Percentiles rank a stretch among this genome's conserved stretches.
Evolutionary conservation across 2,329 filamentous ascomycete genomes (phyloP).

Genomic region (Cladophialophora carrionii): DNA sequence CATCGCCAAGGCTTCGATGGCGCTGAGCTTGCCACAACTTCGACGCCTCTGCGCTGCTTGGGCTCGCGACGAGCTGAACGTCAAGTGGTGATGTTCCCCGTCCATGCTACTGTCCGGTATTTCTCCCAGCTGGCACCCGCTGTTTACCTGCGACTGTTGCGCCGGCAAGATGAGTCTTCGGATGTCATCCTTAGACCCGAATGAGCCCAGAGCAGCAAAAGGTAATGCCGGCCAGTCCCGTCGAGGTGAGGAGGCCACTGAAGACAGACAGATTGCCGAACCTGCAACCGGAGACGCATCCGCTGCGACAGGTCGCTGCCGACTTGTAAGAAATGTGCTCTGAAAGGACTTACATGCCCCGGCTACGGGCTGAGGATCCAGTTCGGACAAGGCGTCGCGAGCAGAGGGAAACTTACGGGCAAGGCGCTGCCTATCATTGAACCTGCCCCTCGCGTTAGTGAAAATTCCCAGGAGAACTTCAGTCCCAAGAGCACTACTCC

Average conservation of each 20-base stretch:
- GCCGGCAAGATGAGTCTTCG: constrained; percentile 26
- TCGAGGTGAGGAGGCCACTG: background rate
- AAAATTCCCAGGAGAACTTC: background rate
- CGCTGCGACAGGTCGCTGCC: constrained; percentile 45
- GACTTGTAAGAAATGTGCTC: constrained; percentile 45
- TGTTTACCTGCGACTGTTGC: background rate
- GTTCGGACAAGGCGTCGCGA: constrained; percentile 44
- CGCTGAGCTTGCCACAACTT: background rate
- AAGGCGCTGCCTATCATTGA: constrained; percentile 34
- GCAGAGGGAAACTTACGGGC: constrained; percentile 25
- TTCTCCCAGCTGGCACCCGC: background rate
- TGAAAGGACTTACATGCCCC: constrained; percentile 43
- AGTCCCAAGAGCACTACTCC: constrained; percentile 11
- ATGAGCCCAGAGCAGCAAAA: constrained; percentile 26
- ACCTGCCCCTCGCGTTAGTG: constrained; percentile 1
- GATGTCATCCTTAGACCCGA: constrained; percentile 24
- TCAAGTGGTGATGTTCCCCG: background rate
- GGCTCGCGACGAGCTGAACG: background rate
- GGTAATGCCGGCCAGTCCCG: constrained; percentile 11
- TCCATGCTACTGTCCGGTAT: background rate
- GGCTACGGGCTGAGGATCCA: constrained; percentile 43
- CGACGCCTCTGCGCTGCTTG: background rate
- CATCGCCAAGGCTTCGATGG: background rate
- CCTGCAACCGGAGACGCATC: constrained; percentile 45
- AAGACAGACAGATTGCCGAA: constrained; percentile 42